These are phyloP conservation scores for Xenosphaeropsis pyriputrescens DNA, from an alignment of 2,329 filamentous ascomycete genomes.

Conservation along the genomic window DNA sequence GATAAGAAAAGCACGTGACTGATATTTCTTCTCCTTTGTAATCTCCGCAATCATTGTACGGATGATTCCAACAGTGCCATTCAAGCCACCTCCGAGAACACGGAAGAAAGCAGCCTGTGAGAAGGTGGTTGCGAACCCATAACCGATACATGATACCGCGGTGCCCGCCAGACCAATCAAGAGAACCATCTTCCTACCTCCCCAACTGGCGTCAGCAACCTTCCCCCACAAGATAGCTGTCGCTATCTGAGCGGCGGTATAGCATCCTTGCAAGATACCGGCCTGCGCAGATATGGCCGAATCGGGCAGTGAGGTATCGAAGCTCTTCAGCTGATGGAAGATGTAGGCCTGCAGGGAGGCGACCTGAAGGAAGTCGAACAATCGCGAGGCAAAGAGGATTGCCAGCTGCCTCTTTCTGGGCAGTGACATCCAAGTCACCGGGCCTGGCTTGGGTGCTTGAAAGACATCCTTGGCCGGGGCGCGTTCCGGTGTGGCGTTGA, in stretches of 20 bases:
- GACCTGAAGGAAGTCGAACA: conserved; percentile 55
- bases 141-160: conserved; percentile 44
- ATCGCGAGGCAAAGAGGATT: conserved; percentile 44
- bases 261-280: conserved; percentile 49
- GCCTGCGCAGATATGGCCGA: conserved; percentile 49
- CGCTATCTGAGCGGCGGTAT: conserved; percentile 51
- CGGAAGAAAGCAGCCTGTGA: conserved; percentile 40
- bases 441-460: background rate
- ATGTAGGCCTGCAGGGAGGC: conserved; percentile 54
- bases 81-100: conserved; percentile 43
- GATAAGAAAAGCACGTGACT: conserved; percentile 32
- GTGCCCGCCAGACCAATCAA: conserved; percentile 48
- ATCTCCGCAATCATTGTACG: conserved; percentile 57
- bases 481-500: no score
- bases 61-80: conserved; percentile 59
- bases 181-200: conserved; percentile 47
- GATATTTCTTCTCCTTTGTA: conserved; percentile 51
- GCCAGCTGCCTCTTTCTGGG: conserved; percentile 45
- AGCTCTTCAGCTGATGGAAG: conserved; percentile 39
- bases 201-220: conserved; percentile 28
- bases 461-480: no score
- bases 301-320: conserved; percentile 17
- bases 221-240: conserved; percentile 54
- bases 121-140: conserved; percentile 50
- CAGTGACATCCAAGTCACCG: conserved; percentile 41